phyloP scores from a whole-genome alignment of 2,329 filamentous ascomycete genomes.

The Rhinocladiella similis region DNA sequence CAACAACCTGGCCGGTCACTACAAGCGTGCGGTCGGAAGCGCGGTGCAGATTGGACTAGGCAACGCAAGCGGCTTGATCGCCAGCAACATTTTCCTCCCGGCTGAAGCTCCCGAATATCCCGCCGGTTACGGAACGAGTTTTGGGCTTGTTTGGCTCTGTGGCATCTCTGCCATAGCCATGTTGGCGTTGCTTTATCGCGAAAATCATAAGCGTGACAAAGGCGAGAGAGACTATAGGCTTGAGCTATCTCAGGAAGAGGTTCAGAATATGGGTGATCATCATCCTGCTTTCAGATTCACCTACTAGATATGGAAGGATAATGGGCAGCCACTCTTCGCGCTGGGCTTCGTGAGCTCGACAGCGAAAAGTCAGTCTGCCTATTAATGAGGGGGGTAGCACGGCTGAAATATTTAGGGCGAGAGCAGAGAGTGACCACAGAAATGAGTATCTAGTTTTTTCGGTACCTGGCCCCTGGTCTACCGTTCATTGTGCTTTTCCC shows the following conservation, averaged over 20 bases:
- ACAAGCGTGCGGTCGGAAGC: conserved; percentile 31
- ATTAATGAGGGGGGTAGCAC: no score
- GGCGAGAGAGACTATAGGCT: neutral
- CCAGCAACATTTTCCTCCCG: conserved; percentile 41
- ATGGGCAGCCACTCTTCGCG: no score
- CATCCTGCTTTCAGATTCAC: neutral
- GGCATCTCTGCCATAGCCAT: no score
- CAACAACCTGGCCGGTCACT: conserved; percentile 34
- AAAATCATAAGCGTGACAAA: neutral
- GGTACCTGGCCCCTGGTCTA: no score
- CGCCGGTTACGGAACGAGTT: no score
- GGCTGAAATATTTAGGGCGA: no score
- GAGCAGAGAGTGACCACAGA: no score
- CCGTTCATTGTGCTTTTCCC: no score
- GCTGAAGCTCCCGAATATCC: conserved; percentile 36
- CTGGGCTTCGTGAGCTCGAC: no score
- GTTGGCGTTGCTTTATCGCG: neutral
- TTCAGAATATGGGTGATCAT: conserved; percentile 1
- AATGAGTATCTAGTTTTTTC: no score
- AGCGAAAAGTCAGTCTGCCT: no score
- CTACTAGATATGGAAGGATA: neutral
- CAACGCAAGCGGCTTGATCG: conserved; percentile 35
- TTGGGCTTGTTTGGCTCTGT: no score
- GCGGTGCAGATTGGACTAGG: conserved; percentile 40
- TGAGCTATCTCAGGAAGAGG: neutral